Conservation (phyloP, 441 rosid genomes). For the Lepidium campestre region DNA sequence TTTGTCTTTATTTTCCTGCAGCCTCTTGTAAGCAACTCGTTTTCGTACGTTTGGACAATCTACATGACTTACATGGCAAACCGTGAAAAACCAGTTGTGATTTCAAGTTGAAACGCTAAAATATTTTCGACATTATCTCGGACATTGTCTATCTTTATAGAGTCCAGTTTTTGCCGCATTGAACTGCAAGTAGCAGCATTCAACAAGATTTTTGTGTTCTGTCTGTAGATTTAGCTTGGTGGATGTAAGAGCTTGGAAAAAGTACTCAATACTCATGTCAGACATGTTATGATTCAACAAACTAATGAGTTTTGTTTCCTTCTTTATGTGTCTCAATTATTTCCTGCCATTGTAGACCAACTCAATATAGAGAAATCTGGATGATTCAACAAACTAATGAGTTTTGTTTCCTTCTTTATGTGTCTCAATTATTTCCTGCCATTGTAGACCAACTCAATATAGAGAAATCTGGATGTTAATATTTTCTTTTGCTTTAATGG, state of each 20-base stretch:
- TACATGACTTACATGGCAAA: constrained; percentile 85
- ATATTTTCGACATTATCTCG: background rate
- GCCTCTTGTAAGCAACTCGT: constrained; percentile 89
- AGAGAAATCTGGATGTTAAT: background rate
- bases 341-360: no score
- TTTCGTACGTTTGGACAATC: constrained; percentile 80
- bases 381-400: background rate
- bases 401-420: background rate
- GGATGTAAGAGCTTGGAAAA: background rate
- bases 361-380: no score
- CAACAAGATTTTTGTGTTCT: background rate
- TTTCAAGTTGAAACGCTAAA: constrained; percentile 28
- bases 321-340: background rate
- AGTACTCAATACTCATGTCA: background rate
- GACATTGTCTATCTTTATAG: background rate
- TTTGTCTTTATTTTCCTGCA: constrained; percentile 31
- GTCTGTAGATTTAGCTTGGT: background rate
- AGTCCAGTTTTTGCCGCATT: background rate
- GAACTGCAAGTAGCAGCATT: background rate
- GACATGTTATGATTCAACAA: background rate
- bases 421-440: background rate
- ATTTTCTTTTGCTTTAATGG: constrained; percentile 25
- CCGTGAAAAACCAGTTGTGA: constrained; percentile 41
- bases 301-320: background rate
- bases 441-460: background rate